These are phyloP conservation scores for Alternaria gaisen DNA, from an alignment of 2,329 filamentous ascomycete species.

Conservation along the genomic window DNA sequence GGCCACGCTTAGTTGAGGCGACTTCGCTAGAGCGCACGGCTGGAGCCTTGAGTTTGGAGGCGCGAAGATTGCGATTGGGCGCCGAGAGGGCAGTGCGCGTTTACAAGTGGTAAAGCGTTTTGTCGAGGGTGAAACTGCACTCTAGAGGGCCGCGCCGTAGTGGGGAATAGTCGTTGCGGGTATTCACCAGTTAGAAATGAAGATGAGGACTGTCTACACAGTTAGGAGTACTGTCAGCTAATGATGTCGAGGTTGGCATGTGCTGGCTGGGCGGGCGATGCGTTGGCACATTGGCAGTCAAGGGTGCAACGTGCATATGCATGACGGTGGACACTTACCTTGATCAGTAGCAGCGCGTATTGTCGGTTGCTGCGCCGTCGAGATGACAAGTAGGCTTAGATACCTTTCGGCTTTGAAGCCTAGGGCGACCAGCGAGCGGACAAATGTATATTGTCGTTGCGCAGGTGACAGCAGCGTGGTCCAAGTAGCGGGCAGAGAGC, in stretches of 20 bases:
- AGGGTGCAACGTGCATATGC: conserved; percentile 42
- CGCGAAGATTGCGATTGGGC: conserved; percentile 39
- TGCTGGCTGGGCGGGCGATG: conserved; percentile 52
- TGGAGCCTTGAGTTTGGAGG: conserved; percentile 42
- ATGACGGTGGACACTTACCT: conserved; percentile 53
- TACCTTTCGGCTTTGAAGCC: conserved; percentile 30
- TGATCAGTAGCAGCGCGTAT: conserved; percentile 38
- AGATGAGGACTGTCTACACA: conserved; percentile 43
- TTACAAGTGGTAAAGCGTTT: conserved; percentile 26
- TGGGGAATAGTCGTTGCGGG: conserved; percentile 45
- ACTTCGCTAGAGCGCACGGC: conserved; percentile 43
- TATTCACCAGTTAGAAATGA: conserved; percentile 45
- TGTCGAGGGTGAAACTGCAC: conserved; percentile 31
- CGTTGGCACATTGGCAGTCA: conserved; percentile 53
- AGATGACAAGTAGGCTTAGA: conserved; percentile 29
- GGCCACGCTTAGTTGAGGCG: conserved; percentile 52
- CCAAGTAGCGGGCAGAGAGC: conserved; percentile 29
- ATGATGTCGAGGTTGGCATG: conserved; percentile 47
- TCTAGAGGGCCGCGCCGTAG: conserved; percentile 49
- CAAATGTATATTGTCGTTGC: conserved; percentile 36
- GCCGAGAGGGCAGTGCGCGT: conserved; percentile 47
- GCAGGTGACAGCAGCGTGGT: conserved; percentile 34
- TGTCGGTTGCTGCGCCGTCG: conserved; percentile 34
- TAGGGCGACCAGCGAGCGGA: conserved; percentile 29
- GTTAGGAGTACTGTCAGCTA: conserved; percentile 48